Percentiles rank a stretch among this genome's conserved stretches.
phyloP scores from a whole-genome alignment of 805 yeast species.

The Myxozyma kluyveri region DNA sequence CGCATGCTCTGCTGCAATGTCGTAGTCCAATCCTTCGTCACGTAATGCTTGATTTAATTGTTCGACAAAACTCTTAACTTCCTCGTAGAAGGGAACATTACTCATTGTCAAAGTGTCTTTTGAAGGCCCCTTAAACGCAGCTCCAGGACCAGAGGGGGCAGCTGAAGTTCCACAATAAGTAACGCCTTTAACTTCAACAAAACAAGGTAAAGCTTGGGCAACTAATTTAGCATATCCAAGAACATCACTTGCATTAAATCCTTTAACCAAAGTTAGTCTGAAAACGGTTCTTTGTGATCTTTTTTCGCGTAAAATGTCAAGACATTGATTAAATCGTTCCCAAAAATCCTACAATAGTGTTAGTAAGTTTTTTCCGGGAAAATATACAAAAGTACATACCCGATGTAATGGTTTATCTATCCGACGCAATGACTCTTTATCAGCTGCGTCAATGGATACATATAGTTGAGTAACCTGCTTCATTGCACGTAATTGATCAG shows the following conservation, averaged over 20 bases:
- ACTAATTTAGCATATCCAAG: slow-evolving; percentile 85
- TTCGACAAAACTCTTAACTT: slow-evolving; percentile 73
- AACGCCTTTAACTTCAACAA: slow-evolving; percentile 91
- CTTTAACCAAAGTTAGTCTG: slow-evolving; percentile 85
- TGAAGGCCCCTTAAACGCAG: slow-evolving; percentile 15
- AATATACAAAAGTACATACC: slow-evolving; percentile 2
- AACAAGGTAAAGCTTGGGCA: slow-evolving; percentile 74
- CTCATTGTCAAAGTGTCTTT: slow-evolving; percentile 71
- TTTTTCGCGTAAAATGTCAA: slow-evolving; percentile 75
- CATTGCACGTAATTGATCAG: slow-evolving; percentile 68
- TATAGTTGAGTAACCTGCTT: slow-evolving; percentile 83
- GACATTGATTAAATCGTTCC: slow-evolving; percentile 80
- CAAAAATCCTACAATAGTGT: slow-evolving; percentile 64
- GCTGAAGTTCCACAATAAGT: slow-evolving; percentile 93
- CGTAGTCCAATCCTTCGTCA: slow-evolving; percentile 68
- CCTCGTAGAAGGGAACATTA: slow-evolving; percentile 91
- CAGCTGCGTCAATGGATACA: slow-evolving; percentile 93
- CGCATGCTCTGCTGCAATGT: slow-evolving; percentile 90
- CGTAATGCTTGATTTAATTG: slow-evolving; percentile 60
- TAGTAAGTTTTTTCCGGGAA: background rate
- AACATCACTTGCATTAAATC: slow-evolving; percentile 81
- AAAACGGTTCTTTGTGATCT: slow-evolving; percentile 78
- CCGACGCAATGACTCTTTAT: slow-evolving; percentile 70
- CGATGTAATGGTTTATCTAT: slow-evolving; percentile 86
- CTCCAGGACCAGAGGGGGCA: slow-evolving; percentile 58